Conservation (phyloP, 2,329 filamentous ascomycete genomes). For the Diaporthe australafricana region DNA sequence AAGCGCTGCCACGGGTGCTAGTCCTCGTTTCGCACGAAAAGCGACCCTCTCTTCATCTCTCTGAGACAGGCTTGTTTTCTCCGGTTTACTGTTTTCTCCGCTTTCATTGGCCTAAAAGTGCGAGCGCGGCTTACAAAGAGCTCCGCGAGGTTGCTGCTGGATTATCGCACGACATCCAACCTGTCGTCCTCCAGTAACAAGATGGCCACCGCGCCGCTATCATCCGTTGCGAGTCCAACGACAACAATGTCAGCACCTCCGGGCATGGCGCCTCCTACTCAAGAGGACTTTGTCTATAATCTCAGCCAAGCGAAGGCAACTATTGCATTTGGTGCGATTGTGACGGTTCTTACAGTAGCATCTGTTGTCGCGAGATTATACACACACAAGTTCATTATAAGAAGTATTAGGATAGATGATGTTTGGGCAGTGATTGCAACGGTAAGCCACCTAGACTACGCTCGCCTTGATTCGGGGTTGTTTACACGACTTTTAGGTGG, state of each 20-base stretch:
- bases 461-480: not conserved
- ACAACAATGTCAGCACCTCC: not conserved
- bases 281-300: constrained; percentile 13
- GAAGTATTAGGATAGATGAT: not conserved
- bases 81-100: not conserved
- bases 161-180: not conserved
- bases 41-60: not conserved
- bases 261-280: not conserved
- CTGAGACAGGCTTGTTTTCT: not conserved
- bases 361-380: not conserved
- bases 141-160: not conserved
- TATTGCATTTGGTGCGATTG: constrained; percentile 7
- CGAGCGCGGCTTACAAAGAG: not conserved
- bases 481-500: not conserved
- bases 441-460: not conserved
- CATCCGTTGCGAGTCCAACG: not conserved
- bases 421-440: constrained; percentile 4
- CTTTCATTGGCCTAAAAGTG: not conserved
- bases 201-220: not conserved
- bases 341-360: not conserved
- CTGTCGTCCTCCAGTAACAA: not conserved
- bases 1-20: not conserved
- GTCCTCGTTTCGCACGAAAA: not conserved
- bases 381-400: constrained; percentile 8
- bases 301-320: not conserved